These are phyloP conservation scores for Fusarium dimerum DNA, from an alignment of 2,329 filamentous ascomycete genomes.

Conservation along the genomic window DNA sequence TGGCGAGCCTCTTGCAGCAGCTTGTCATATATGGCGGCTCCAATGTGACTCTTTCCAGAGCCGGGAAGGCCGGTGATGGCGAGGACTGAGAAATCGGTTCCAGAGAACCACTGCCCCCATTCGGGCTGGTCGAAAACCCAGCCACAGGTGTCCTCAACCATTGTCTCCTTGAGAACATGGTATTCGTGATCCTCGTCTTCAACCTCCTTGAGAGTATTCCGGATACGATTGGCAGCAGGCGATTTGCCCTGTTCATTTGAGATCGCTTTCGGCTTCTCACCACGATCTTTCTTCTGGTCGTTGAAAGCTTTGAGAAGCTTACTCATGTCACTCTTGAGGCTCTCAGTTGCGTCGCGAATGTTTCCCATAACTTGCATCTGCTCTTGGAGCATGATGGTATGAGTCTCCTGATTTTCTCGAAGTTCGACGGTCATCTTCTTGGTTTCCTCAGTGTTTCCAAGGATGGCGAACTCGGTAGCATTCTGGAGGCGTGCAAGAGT, in stretches of 20 bases:
- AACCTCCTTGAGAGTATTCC: conserved; percentile 24
- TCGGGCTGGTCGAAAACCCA: conserved; percentile 33
- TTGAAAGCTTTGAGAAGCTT: conserved; percentile 29
- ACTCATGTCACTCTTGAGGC: conserved; percentile 27
- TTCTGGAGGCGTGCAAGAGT: conserved; percentile 30
- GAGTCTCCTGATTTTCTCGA: conserved; percentile 26
- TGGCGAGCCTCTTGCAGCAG: conserved; percentile 9
- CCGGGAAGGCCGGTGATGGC: conserved; percentile 33
- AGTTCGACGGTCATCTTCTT: conserved; percentile 30
- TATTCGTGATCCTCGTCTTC: conserved; percentile 29
- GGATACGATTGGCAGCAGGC: conserved; percentile 20
- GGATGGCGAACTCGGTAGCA: conserved; percentile 36
- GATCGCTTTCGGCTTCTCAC: conserved; percentile 15
- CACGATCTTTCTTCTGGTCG: conserved; percentile 19
- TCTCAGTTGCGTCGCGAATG: conserved; percentile 30
- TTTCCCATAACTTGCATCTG: conserved; percentile 27
- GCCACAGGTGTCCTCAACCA: conserved; percentile 30
- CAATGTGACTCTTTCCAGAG: conserved; percentile 37
- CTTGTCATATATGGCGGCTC: conserved; percentile 22
- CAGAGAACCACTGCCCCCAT: conserved; percentile 31
- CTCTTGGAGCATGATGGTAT: conserved; percentile 27
- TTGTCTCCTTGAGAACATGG: conserved; percentile 28
- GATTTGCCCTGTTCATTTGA: conserved; percentile 23
- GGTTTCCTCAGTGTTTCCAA: conserved; percentile 35
- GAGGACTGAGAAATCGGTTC: conserved; percentile 18